Percentiles rank a stretch among this genome's conserved stretches.
These are phyloP conservation scores for Anacardium occidentale DNA, from an alignment of 345 rosid species.

Conservation along the genomic window DNA sequence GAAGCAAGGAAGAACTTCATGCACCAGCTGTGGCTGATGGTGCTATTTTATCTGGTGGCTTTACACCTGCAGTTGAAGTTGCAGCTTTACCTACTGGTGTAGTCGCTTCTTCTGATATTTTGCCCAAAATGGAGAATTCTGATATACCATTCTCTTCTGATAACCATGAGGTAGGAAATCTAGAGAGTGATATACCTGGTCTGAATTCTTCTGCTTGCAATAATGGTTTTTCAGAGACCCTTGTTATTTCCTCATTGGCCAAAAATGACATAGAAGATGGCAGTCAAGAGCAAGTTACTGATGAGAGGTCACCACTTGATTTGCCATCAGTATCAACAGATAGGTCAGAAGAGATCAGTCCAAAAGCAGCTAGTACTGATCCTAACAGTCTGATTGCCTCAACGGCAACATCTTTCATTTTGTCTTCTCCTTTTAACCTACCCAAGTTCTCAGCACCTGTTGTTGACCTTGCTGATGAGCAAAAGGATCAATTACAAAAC, in stretches of 20 bases:
- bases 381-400: slow-evolving; percentile 53
- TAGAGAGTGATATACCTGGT: slow-evolving; percentile 81
- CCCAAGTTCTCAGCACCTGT: slow-evolving; percentile 95
- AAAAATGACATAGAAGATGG: slow-evolving; percentile 58
- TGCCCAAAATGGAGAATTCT: slow-evolving; percentile 40
- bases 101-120: slow-evolving; percentile 45
- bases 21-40: slow-evolving; percentile 25
- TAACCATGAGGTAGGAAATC: slow-evolving; percentile 38
- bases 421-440: slow-evolving; percentile 48
- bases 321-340: slow-evolving; percentile 65
- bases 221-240: slow-evolving; percentile 52
- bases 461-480: slow-evolving; percentile 67
- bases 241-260: slow-evolving; percentile 54
- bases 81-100: slow-evolving; percentile 40
- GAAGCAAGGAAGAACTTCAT: slow-evolving; percentile 49
- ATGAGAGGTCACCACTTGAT: slow-evolving; percentile 48
- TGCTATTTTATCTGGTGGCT: slow-evolving; percentile 28
- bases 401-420: slow-evolving; percentile 53
- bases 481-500: slow-evolving; percentile 78
- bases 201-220: slow-evolving; percentile 59
- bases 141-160: slow-evolving; percentile 37
- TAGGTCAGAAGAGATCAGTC: slow-evolving; percentile 81
- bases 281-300: slow-evolving; percentile 57
- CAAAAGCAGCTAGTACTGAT: slow-evolving; percentile 56
- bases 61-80: slow-evolving; percentile 45